phyloP scores from a whole-genome alignment of 345 rosid species.

The Rhodomyrtus tomentosa region DNA sequence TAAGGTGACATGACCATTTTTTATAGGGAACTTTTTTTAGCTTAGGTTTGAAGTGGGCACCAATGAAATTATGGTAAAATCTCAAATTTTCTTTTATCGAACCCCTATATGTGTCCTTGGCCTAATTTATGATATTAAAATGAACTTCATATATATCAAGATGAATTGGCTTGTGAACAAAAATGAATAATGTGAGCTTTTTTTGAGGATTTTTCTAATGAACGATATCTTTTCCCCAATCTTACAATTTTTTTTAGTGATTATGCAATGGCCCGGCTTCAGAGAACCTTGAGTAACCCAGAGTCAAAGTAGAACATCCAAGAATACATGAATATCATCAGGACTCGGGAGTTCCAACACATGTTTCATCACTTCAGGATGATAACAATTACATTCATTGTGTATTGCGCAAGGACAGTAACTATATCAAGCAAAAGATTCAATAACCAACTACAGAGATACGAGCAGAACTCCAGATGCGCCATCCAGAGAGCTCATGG shows the following conservation, averaged over 20 bases:
- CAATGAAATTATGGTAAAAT: too few species aligned
- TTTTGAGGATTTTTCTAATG: neutral
- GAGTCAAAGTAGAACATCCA: neutral
- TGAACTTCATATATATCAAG: neutral
- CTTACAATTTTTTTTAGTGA: neutral
- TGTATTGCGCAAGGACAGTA: neutral
- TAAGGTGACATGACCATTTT: too few species aligned
- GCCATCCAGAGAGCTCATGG: neutral
- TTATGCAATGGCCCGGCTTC: neutral
- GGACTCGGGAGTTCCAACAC: neutral
- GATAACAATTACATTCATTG: neutral
- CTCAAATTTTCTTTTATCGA: neutral
- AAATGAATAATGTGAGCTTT: neutral
- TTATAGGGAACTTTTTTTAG: too few species aligned
- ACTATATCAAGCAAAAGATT: neutral
- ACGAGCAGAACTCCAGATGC: neutral
- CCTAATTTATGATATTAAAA: neutral
- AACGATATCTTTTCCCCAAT: neutral
- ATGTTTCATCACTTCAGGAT: neutral
- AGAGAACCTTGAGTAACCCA: neutral
- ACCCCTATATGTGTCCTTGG: neutral
- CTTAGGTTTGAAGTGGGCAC: too few species aligned
- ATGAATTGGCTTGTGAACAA: neutral
- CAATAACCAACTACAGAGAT: neutral
- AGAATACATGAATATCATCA: neutral